These are phyloP conservation scores for Candida hispaniensis DNA, from an alignment of 805 yeast species.

Conservation along the genomic window DNA sequence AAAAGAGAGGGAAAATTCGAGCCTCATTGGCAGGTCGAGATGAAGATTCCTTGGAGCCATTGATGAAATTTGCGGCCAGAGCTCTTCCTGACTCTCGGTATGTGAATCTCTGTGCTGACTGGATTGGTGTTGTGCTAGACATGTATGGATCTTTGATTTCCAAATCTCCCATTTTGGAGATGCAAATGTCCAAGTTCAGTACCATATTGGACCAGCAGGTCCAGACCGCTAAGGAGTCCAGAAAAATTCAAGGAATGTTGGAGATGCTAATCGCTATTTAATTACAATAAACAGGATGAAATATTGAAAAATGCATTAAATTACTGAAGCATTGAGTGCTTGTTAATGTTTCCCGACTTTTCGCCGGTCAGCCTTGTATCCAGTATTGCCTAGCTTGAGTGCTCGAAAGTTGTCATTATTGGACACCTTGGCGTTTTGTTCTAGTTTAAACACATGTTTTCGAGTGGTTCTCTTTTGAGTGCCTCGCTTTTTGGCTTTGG, in stretches of 20 bases:
- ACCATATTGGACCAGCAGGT: slow-evolving; percentile 54
- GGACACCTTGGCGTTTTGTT: slow-evolving; percentile 1
- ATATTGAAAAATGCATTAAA: slow-evolving; percentile 2
- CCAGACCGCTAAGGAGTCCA: slow-evolving; percentile 74
- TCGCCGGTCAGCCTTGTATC: slow-evolving; percentile 10
- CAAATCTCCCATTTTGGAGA: slow-evolving; percentile 66
- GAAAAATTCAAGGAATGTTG: slow-evolving; percentile 85
- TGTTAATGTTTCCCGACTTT: no score
- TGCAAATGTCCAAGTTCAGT: slow-evolving; percentile 49
- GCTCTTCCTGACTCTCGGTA: slow-evolving; percentile 71
- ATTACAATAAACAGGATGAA: background rate
- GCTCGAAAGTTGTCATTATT: slow-evolving; percentile 8
- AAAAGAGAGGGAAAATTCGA: slow-evolving; percentile 78
- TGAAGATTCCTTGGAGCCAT: slow-evolving; percentile 74
- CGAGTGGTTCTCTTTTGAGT: slow-evolving; percentile 11
- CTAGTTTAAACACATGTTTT: slow-evolving; percentile 5
- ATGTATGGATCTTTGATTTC: slow-evolving; percentile 68
- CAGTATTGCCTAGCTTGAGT: slow-evolving; percentile 4
- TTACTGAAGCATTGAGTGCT: no score
- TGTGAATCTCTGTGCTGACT: slow-evolving; percentile 53
- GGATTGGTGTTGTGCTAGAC: slow-evolving; percentile 55
- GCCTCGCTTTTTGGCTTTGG: no score
- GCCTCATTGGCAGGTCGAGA: slow-evolving; percentile 75
- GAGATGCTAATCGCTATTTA: slow-evolving; percentile 51
- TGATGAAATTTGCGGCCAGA: slow-evolving; percentile 72